Evolutionary conservation across 306 rosid genomes (phyloP), one percentile per base, ranked within the genome.

Genomic region (Lagenaria siceraria): DNA sequence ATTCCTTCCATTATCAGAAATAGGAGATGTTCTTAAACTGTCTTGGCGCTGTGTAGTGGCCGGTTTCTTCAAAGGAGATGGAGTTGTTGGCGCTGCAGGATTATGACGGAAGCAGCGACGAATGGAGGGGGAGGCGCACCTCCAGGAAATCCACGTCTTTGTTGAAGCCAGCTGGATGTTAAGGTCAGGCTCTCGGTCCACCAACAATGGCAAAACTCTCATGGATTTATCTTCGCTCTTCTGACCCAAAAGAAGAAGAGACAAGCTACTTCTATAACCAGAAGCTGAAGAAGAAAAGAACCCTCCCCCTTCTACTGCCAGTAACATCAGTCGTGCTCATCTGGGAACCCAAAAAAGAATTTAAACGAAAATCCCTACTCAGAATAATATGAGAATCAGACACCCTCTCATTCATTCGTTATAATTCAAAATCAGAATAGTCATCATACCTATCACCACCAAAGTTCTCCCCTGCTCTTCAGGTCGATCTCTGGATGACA

Each of bases 131-230:
- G 97, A 89, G 82, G 96, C 93, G 82, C 97, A 89, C 82, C 99
- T 87, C 85, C 84, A 89, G 93, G 97, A 78, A 79, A 80, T 86
- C 68, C 89, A 82, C 77, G 82, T 90, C 93, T 95, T 92, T 70
- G 91, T 73, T 78, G 97, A 85, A 87, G 97, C 99, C 97, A 92
- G 97, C 97, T 89, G 98, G 87, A 86, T 93, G 83, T 95, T 87
- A 43, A 89, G 82, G 78, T 95, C 96, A 83, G 97, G 77, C 86
- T 87, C 98, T 92, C 84, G 89, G 87, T 88, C 92, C 81, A 92
- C 96, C 93, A 92, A 92, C 87, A 96, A 92, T 88, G 97, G 99
- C 27, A 88, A 87, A 82, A 95, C 97, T 95, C 96, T 92, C 97
- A 90, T 92, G 99, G 92, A 96, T 87, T 89, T 92, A 80, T 90